A percentile compares a stretch with the other conserved stretches of the same genome.
Evolutionary conservation across 352 stramenopile species (phyloP).

Genomic region (Blastocystis sp.): DNA sequence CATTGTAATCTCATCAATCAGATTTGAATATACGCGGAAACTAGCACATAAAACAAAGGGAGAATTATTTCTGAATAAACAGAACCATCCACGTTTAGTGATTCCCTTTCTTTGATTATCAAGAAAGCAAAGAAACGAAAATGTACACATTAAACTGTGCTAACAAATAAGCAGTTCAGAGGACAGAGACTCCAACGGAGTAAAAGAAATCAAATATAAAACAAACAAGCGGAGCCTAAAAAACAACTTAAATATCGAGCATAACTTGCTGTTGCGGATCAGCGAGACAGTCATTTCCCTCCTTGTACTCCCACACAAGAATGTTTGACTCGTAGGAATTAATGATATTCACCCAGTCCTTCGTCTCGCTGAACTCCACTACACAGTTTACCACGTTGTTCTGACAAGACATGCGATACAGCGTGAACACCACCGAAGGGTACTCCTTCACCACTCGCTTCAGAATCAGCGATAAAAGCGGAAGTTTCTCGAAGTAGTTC

Average conservation of each 20-base stretch:
- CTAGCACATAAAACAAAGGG: background rate
- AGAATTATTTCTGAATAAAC: background rate
- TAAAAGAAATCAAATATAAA: background rate
- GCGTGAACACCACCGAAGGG: conserved; percentile 16
- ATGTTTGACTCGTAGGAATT: conserved; percentile 53
- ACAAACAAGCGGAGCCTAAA: background rate
- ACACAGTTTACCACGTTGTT: conserved; percentile 33
- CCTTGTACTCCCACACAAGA: conserved; percentile 33
- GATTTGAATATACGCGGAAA: background rate
- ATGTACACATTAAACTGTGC: too few relatives aligned
- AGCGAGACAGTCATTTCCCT: background rate
- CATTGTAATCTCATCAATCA: conserved; percentile 11
- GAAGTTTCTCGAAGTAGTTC: conserved; percentile 58
- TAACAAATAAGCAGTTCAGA: too few relatives aligned
- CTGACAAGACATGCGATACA: conserved; percentile 24
- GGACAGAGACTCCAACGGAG: too few relatives aligned
- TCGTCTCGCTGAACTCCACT: conserved; percentile 36
- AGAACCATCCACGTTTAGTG: background rate
- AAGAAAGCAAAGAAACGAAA: too few relatives aligned
- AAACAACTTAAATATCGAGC: background rate
- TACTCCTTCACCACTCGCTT: conserved; percentile 41
- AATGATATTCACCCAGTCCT: conserved; percentile 43
- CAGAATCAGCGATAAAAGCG: conserved; percentile 25
- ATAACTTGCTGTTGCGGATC: background rate
- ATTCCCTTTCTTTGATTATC: background rate